These are phyloP conservation scores for Lepidium didymum DNA, from an alignment of 345 rosid species.

Conservation along the genomic window DNA sequence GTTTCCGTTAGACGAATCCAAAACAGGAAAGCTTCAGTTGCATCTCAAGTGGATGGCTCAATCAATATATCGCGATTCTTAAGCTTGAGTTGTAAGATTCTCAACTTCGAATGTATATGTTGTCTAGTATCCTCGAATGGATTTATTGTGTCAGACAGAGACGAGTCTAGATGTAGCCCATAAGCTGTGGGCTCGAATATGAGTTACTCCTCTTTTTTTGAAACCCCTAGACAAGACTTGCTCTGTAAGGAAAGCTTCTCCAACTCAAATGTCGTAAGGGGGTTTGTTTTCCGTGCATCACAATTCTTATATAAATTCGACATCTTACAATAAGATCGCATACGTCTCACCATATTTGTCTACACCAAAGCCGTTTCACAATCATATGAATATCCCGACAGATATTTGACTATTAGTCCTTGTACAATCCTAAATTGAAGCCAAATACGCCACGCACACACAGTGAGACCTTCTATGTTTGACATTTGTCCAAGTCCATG, in stretches of 20 bases:
- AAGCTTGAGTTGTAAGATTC: slow-evolving; percentile 12
- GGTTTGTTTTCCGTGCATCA: background rate
- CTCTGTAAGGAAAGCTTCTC: background rate
- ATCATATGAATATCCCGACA: background rate
- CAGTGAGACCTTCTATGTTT: background rate
- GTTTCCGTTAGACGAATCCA: slow-evolving; percentile 56
- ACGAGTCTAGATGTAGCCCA: background rate
- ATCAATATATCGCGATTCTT: slow-evolving; percentile 73
- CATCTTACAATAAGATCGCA: background rate
- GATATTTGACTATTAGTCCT: background rate
- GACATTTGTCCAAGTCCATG: slow-evolving; percentile 18
- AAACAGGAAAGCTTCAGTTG: slow-evolving; percentile 60
- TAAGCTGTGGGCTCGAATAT: slow-evolving; percentile 2
- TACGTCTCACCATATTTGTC: background rate
- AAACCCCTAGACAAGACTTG: background rate
- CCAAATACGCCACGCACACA: slow-evolving; percentile 19
- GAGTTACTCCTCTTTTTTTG: background rate
- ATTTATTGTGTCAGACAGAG: slow-evolving; percentile 10
- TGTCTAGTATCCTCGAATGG: slow-evolving; percentile 20
- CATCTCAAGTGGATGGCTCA: slow-evolving; percentile 92
- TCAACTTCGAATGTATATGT: slow-evolving; percentile 19
- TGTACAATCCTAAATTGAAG: background rate
- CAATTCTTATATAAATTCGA: background rate
- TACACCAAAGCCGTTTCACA: background rate
- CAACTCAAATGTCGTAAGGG: background rate